phyloP scores from a whole-genome alignment of 1,284 basidiomycete genomes.

The Fereydounia khargensis region DNA sequence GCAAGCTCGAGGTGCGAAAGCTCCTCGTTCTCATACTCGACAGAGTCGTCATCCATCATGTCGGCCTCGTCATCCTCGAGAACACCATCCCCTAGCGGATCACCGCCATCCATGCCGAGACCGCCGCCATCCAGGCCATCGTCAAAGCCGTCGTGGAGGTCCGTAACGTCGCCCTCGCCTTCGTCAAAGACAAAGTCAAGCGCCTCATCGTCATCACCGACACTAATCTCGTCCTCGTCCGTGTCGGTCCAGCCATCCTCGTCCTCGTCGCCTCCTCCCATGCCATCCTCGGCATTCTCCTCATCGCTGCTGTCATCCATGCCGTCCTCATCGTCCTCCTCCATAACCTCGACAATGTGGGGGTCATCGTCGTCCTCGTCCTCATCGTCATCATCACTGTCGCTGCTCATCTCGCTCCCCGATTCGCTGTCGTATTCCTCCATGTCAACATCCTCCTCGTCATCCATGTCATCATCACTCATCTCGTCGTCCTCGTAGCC shows the following conservation, averaged over 20 bases:
- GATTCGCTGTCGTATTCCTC: slow-evolving; percentile 66
- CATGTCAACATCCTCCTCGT: slow-evolving; percentile 82
- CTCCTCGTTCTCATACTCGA: slow-evolving; percentile 45
- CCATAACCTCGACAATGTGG: slow-evolving; percentile 9
- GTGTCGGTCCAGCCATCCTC: slow-evolving; percentile 24
- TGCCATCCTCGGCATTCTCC: slow-evolving; percentile 62
- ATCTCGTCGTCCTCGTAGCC: slow-evolving; percentile 71
- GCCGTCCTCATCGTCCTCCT: slow-evolving; percentile 11
- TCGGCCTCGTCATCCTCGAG: slow-evolving; percentile 34
- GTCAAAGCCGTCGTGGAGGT: slow-evolving; percentile 21
- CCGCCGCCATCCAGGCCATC: slow-evolving; percentile 16
- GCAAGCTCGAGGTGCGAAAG: slow-evolving; percentile 46
- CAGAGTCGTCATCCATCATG: slow-evolving; percentile 33
- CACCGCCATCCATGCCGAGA: slow-evolving; percentile 18
- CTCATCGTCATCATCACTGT: slow-evolving; percentile 59
- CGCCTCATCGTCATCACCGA: slow-evolving; percentile 65
- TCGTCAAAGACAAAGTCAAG: slow-evolving; percentile 48
- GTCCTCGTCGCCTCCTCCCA: slow-evolving; percentile 52
- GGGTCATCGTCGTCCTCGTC: slow-evolving; percentile 35
- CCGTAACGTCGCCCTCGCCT: slow-evolving; percentile 17
- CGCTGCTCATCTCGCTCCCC: slow-evolving; percentile 49
- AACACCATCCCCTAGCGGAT: slow-evolving; percentile 26
- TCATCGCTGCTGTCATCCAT: slow-evolving; percentile 59
- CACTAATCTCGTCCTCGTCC: slow-evolving; percentile 55
- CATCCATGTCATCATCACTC: slow-evolving; percentile 80